phyloP scores from a whole-genome alignment of 768 basidiomycete genomes.

The Mycena haematopus region DNA sequence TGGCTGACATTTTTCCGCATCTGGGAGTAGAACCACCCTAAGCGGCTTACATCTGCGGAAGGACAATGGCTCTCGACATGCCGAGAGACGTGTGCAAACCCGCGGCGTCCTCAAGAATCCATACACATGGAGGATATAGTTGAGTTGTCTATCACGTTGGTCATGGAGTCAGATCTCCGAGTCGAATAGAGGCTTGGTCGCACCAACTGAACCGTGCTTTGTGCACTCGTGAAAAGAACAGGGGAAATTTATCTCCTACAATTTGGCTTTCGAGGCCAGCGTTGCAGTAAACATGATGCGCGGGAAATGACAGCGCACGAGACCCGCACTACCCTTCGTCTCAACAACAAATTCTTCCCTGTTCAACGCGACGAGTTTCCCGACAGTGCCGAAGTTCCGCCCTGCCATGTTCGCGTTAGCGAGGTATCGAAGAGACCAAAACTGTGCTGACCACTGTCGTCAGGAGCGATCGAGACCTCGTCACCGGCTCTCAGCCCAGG shows the following conservation, averaged over 20 bases:
- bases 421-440: too few species aligned
- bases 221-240: too few species aligned
- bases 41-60: conserved; percentile 21
- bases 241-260: too few species aligned
- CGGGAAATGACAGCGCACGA: conserved; percentile 61
- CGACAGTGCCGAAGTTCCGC: conserved; percentile 19
- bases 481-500: conserved; percentile 48
- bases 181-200: too few species aligned
- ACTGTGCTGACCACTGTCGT: conserved; percentile 50
- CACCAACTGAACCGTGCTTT: too few species aligned
- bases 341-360: conserved; percentile 57
- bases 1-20: conserved; percentile 10
- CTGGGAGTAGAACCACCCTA: conserved; percentile 16
- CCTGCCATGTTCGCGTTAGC: too few species aligned
- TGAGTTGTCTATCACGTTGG: too few species aligned
- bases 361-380: conserved; percentile 55
- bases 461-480: conserved; percentile 52
- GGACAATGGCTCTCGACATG: conserved; percentile 24
- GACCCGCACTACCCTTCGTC: conserved; percentile 45
- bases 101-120: too few species aligned
- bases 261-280: too few species aligned
- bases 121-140: too few species aligned
- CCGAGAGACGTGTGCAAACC: too few species aligned
- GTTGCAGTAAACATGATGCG: conserved; percentile 45
- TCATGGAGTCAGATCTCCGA: too few species aligned